Evolutionary conservation across 164 flowering plant species (phyloP).

Genomic region (Kingdonia uniflora): DNA sequence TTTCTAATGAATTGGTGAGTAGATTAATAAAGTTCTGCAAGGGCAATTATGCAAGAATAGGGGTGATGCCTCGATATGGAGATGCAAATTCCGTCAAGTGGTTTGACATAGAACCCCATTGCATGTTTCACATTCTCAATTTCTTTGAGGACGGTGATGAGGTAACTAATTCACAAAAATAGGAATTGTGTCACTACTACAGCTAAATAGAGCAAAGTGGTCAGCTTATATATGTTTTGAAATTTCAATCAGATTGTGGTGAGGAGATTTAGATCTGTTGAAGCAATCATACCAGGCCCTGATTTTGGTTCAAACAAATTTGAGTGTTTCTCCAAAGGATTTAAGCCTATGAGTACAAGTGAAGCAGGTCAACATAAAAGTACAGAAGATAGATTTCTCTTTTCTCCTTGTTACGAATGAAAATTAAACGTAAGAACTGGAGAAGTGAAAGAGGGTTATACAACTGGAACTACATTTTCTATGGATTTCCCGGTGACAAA

Average conservation of each 20-base stretch:
- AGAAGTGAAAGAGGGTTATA: slow-evolving; percentile 33
- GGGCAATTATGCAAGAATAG: slow-evolving; percentile 46
- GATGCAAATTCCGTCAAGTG: slow-evolving; percentile 37
- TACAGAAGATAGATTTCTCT: slow-evolving; percentile 17
- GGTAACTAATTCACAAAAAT: slow-evolving; percentile 21
- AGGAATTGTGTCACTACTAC: not conserved
- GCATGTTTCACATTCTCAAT: slow-evolving; percentile 50
- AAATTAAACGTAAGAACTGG: slow-evolving; percentile 42
- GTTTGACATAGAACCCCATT: slow-evolving; percentile 44
- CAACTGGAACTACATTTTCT: slow-evolving; percentile 25
- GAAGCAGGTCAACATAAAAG: slow-evolving; percentile 1
- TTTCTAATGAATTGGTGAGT: not conserved
- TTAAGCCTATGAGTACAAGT: slow-evolving; percentile 15
- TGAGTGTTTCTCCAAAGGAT: slow-evolving; percentile 47
- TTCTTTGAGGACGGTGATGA: slow-evolving; percentile 50
- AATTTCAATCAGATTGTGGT: slow-evolving; percentile 38
- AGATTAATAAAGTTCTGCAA: slow-evolving; percentile 42
- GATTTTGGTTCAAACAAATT: slow-evolving; percentile 35
- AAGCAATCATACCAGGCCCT: slow-evolving; percentile 54
- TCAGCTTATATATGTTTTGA: not conserved
- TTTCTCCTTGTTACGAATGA: slow-evolving; percentile 41
- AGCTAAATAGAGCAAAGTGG: not conserved
- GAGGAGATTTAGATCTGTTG: slow-evolving; percentile 42
- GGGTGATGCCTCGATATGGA: slow-evolving; percentile 64
- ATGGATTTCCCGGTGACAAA: slow-evolving; percentile 60